Evolutionary conservation across 768 basidiomycete genomes (phyloP), one percentile per base, ranked within the genome.

Genomic region (Lyophyllum atratum): DNA sequence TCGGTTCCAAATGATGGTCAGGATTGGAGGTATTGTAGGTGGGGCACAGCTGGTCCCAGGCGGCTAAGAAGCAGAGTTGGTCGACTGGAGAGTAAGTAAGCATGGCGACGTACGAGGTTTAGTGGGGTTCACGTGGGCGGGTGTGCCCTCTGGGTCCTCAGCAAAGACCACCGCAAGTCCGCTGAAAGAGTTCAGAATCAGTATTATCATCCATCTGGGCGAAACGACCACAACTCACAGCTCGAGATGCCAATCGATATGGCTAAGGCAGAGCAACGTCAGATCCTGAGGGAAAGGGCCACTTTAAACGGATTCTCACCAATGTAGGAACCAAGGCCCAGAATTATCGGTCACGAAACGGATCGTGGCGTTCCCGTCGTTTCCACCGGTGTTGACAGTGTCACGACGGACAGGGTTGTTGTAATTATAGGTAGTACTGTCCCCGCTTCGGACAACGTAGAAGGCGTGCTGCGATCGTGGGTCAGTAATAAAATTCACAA

Each of bases 231-330:
- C 2, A 25, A 62, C 72, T 51, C 59, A 72, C 73, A 64, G 60
- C 56, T 77, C 72, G 37, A 80, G 65, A 65, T 81, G 78, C 77
- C 79, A 80, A 55, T 79, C 74, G 57, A 76, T 76, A 60, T 74
- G 75, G 55, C 70, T 70, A 28, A 4, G 10, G 15, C 19, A 24
- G n/a, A 46, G 42, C 31, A 21, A 10, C 17, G 19, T 40, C 17
- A 40, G 39, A 2, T 40, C n/a, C 17, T 40, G n/a, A 40, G 31
- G 19, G 4, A 40, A 40, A 19, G 19, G 10, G n/a, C n/a, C n/a
- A 40, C 14, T 22, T 6, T 4, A n/a, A 40, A 40, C 10, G 15
- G 15, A 29, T 33, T 53, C 68, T 43, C 46, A 68, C 63, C 70
- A 69, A 55, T 73, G 68, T 7, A 73, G 45, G 51, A 68, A 69